Conservation (phyloP, 345 rosid genomes). For the Litchi chinensis region DNA sequence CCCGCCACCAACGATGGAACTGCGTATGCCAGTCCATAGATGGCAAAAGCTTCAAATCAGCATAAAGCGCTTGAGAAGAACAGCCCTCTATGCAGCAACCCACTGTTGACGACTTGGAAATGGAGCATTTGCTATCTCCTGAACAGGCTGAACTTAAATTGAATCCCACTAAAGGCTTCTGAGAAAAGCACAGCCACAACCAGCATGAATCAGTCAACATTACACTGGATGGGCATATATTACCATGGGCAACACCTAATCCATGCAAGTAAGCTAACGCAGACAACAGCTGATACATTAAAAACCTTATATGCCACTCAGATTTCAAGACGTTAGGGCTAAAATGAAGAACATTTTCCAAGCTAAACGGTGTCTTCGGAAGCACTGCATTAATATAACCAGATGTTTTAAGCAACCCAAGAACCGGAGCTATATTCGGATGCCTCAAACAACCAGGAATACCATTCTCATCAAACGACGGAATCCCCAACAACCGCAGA, state of each 20-base stretch:
- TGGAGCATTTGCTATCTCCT: constrained; percentile 21
- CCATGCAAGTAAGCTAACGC: constrained; percentile 71
- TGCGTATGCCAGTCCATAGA: constrained; percentile 62
- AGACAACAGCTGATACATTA: constrained; percentile 77
- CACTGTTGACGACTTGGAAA: constrained; percentile 30
- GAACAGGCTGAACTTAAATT: constrained; percentile 18
- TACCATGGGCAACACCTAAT: constrained; percentile 65
- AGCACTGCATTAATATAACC: constrained; percentile 54
- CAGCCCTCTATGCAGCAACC: constrained; percentile 54
- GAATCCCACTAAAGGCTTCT: constrained; percentile 37
- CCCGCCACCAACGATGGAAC: constrained; percentile 83
- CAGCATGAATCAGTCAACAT: constrained; percentile 70
- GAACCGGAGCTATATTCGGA: constrained; percentile 73
- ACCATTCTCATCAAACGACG: constrained; percentile 48
- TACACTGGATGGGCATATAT: constrained; percentile 68
- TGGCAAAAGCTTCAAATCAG: constrained; percentile 62
- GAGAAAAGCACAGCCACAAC: constrained; percentile 65
- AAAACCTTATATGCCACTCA: constrained; percentile 71
- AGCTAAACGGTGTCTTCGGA: constrained; percentile 68
- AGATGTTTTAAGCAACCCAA: constrained; percentile 61
- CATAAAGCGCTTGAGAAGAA: constrained; percentile 55
- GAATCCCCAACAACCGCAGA: constrained; percentile 64
- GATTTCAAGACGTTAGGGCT: constrained; percentile 69
- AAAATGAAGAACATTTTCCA: constrained; percentile 77
- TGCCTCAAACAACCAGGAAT: constrained; percentile 70